These are phyloP conservation scores for Globisporangium lucens DNA, from an alignment of 352 stramenopile genomes.

Conservation along the genomic window DNA sequence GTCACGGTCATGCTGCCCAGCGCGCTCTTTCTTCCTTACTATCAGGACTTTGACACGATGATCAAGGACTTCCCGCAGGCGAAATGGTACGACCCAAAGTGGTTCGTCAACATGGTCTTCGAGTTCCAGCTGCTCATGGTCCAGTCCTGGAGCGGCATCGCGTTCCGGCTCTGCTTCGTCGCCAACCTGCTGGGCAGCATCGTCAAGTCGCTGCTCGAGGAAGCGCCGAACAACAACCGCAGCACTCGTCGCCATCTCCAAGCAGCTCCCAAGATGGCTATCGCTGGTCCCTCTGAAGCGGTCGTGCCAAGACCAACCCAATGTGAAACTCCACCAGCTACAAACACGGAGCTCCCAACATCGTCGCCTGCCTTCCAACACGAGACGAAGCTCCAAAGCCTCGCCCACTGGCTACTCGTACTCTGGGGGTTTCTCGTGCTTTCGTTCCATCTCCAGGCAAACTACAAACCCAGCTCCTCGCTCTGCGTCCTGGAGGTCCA, in stretches of 20 bases:
- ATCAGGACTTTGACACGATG: slow-evolving; percentile 7
- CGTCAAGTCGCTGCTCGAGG: slow-evolving; percentile 28
- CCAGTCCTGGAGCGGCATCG: slow-evolving; percentile 29
- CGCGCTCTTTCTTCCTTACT: slow-evolving; percentile 16
- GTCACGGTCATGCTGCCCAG: slow-evolving; percentile 15
- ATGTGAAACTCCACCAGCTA: neutral
- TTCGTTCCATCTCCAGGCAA: slow-evolving; percentile 18
- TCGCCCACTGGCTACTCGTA: slow-evolving; percentile 17
- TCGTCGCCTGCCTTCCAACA: neutral
- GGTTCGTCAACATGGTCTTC: slow-evolving; percentile 27
- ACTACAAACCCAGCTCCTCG: neutral
- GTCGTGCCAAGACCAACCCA: neutral
- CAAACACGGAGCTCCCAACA: neutral
- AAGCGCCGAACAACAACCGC: neutral
- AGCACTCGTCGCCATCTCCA: neutral
- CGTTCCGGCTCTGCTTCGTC: slow-evolving; percentile 32
- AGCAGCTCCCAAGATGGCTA: too few relatives aligned
- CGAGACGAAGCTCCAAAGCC: neutral
- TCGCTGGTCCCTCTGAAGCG: neutral
- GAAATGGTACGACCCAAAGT: slow-evolving; percentile 24
- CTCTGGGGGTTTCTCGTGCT: slow-evolving; percentile 17
- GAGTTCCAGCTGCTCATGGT: slow-evolving; percentile 26
- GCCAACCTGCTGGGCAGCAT: slow-evolving; percentile 30
- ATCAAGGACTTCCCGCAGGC: slow-evolving; percentile 8
- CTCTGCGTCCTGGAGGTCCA: slow-evolving; percentile 29